Evolutionary conservation across 768 basidiomycete genomes (phyloP).

Genomic region (Glaciozyma antarctica): DNA sequence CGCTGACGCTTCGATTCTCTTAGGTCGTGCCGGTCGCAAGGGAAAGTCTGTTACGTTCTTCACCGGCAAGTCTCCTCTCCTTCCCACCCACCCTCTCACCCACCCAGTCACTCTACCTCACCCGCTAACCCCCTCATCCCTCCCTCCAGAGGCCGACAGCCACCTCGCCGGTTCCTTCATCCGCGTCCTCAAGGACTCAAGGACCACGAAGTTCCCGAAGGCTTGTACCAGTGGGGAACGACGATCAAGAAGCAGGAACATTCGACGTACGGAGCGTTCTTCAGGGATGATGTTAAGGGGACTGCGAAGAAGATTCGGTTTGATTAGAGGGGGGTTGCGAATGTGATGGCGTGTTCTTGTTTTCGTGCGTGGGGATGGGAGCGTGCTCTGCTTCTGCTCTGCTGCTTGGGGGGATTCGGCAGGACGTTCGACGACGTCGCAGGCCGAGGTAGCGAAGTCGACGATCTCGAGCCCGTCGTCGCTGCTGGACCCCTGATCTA

Average conservation of each 20-base stretch:
- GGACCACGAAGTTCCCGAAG: slow-evolving; percentile 64
- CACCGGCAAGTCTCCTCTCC: slow-evolving; percentile 47
- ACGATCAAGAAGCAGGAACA: slow-evolving; percentile 96
- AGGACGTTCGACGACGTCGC: too few species aligned
- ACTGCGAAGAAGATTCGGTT: slow-evolving; percentile 47
- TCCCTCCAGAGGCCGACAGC: neutral
- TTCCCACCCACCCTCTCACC: too few species aligned
- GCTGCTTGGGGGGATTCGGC: too few species aligned
- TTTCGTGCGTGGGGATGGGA: too few species aligned
- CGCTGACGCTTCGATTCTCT: too few species aligned
- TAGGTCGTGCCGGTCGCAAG: slow-evolving; percentile 68
- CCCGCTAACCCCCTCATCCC: neutral
- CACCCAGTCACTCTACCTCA: too few species aligned
- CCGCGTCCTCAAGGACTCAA: slow-evolving; percentile 75
- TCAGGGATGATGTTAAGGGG: slow-evolving; percentile 42
- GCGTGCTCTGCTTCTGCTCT: too few species aligned
- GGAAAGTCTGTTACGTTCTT: slow-evolving; percentile 96
- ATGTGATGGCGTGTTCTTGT: too few species aligned
- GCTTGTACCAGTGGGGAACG: slow-evolving; percentile 52
- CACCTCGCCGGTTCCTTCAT: slow-evolving; percentile 77
- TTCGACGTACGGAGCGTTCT: slow-evolving; percentile 41
- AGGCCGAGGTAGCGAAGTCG: too few species aligned
- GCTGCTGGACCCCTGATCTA: too few species aligned
- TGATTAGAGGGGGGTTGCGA: neutral
- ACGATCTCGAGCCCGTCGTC: too few species aligned